phyloP scores from a whole-genome alignment of 495 filamentous ascomycete genomes.

The Penicillium cataractarum region DNA sequence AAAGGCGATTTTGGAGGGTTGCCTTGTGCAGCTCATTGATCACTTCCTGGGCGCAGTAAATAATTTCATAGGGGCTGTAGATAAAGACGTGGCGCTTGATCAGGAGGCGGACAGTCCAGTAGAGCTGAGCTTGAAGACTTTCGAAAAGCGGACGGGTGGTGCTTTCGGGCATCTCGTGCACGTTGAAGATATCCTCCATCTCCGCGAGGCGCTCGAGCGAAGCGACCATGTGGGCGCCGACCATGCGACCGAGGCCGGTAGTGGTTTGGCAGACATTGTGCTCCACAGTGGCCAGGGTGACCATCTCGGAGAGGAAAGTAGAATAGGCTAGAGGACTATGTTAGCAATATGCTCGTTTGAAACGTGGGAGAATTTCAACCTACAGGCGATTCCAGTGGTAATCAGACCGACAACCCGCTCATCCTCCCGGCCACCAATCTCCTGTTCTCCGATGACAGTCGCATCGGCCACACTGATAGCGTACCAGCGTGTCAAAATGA shows the following conservation, averaged over 20 bases:
- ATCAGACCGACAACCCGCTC: slow-evolving; percentile 65
- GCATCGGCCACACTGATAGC: slow-evolving; percentile 68
- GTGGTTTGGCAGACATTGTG: slow-evolving; percentile 47
- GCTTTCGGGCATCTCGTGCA: slow-evolving; percentile 37
- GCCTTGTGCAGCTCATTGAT: slow-evolving; percentile 60
- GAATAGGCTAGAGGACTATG: slow-evolving; percentile 44
- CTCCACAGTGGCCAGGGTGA: slow-evolving; percentile 41
- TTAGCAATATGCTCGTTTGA: slow-evolving; percentile 16
- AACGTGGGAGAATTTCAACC: slow-evolving; percentile 39
- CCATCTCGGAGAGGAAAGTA: slow-evolving; percentile 46
- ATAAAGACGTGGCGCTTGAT: slow-evolving; percentile 59
- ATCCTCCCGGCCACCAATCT: slow-evolving; percentile 61
- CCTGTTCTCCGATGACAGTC: slow-evolving; percentile 56
- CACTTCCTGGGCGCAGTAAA: slow-evolving; percentile 64
- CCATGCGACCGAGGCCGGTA: slow-evolving; percentile 43
- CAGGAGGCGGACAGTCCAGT: slow-evolving; percentile 73
- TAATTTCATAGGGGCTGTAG: slow-evolving; percentile 60
- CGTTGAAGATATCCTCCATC: slow-evolving; percentile 42
- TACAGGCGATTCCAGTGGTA: slow-evolving; percentile 69
- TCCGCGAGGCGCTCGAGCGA: slow-evolving; percentile 46
- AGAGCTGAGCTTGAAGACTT: slow-evolving; percentile 65
- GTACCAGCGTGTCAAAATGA: slow-evolving; percentile 77
- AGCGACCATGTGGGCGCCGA: slow-evolving; percentile 41
- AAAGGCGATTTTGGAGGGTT: slow-evolving; percentile 43
- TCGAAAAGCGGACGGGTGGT: slow-evolving; percentile 40